A percentile compares a stretch with the other conserved stretches of the same genome.
phyloP scores from a whole-genome alignment of 805 yeast genomes.

The Blastobotrys attinorum region DNA sequence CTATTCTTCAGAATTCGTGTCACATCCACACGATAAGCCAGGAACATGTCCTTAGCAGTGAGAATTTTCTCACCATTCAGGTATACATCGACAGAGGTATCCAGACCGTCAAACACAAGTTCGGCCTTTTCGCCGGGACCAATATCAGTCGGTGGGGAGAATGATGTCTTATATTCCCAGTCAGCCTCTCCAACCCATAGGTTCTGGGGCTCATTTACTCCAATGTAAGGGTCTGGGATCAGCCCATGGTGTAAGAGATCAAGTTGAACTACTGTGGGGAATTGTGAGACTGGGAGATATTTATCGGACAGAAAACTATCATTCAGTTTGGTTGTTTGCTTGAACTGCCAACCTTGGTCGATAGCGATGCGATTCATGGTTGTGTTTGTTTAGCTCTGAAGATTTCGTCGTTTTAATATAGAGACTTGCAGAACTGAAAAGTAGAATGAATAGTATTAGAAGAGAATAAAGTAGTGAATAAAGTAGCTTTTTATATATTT shows the following conservation, averaged over 20 bases:
- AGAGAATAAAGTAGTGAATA: too few relatives aligned
- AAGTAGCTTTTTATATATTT: too few relatives aligned
- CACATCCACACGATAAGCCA: slow-evolving; percentile 4
- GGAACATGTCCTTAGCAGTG: slow-evolving; percentile 2
- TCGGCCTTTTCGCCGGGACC: background rate
- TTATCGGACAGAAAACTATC: slow-evolving; percentile 2
- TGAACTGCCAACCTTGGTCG: slow-evolving; percentile 6
- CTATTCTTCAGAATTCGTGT: background rate
- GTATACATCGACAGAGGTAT: slow-evolving; percentile 14
- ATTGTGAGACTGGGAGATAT: slow-evolving; percentile 5
- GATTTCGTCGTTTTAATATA: background rate
- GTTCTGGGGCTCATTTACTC: slow-evolving; percentile 34
- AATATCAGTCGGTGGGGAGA: slow-evolving; percentile 9
- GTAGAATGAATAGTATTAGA: too few relatives aligned
- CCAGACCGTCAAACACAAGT: slow-evolving; percentile 16
- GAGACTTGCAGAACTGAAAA: too few relatives aligned
- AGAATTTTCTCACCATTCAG: slow-evolving; percentile 5
- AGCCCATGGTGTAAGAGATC: slow-evolving; percentile 34
- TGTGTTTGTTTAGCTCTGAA: slow-evolving; percentile 6
- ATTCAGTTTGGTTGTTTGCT: background rate
- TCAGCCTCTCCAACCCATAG: slow-evolving; percentile 44
- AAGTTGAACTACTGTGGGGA: slow-evolving; percentile 14
- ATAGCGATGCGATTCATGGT: background rate
- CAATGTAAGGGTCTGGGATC: slow-evolving; percentile 40
- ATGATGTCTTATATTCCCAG: slow-evolving; percentile 36